A percentile compares a stretch with the other conserved stretches of the same genome.
These are phyloP conservation scores for Hydnomerulius pinastri DNA, from an alignment of 768 basidiomycete genomes.

Conservation along the genomic window DNA sequence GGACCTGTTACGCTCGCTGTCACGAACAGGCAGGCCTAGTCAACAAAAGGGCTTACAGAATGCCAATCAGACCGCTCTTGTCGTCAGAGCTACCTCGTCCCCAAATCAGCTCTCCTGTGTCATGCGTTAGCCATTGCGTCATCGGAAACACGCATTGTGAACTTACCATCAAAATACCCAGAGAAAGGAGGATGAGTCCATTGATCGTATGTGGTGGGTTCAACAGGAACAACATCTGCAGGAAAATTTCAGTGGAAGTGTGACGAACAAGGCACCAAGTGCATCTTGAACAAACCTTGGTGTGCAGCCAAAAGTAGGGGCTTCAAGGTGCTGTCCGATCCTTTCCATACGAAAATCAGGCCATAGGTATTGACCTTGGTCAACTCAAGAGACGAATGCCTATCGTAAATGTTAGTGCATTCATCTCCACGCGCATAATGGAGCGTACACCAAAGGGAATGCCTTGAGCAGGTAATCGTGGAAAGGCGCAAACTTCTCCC, in stretches of 20 bases:
- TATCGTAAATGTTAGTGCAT: constrained; percentile 18
- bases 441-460: constrained; percentile 62
- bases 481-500: constrained; percentile 54
- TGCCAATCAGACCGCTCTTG: constrained; percentile 71
- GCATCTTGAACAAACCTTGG: constrained; percentile 45
- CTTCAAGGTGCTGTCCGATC: constrained; percentile 48
- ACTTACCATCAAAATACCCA: constrained; percentile 56
- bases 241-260: neutral
- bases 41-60: constrained; percentile 44
- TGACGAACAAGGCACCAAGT: neutral
- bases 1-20: constrained; percentile 31
- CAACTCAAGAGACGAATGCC: constrained; percentile 51
- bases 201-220: constrained; percentile 50
- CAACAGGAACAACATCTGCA: constrained; percentile 70
- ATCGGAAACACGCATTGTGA: neutral
- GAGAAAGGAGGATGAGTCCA: constrained; percentile 69
- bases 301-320: constrained; percentile 57
- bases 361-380: constrained; percentile 66
- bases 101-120: constrained; percentile 43
- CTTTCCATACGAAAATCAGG: constrained; percentile 60
- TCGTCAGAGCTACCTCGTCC: constrained; percentile 53
- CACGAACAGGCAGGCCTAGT: neutral
- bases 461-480: constrained; percentile 55
- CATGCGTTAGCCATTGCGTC: neutral
- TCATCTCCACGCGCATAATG: neutral